Base-by-base conservation (phyloP, 345 rosid genomes). In the Eucalyptus pauciflora region DNA sequence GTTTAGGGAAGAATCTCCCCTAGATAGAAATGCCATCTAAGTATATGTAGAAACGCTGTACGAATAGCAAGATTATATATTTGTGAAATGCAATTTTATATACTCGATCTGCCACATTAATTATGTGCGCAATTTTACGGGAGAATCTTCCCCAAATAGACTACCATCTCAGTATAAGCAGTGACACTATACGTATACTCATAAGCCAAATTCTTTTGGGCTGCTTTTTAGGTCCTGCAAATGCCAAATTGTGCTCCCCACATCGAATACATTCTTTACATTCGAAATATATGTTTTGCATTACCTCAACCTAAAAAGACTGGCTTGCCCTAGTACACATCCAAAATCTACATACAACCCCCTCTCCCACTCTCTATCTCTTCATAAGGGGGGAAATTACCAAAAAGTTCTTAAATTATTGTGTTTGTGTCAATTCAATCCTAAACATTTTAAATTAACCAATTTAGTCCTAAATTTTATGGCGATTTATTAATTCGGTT, bases 401-500 rank as follows among this genome's bases (percentile, higher is more conserved):
- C 62, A 2, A 56, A 56, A 24, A 56, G 12, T 56, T 24, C 0
- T 24, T 10, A 56, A 56, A 22, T 22, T 24, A 56, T 56, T 56
- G 29, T 24, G 1, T 56, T 56, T 56, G 12, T 56, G 0, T 1
- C 13, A 24, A 56, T 56, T 56, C 6, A 56, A 56, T 4, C 29
- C 0, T 2, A 56, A 56, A 56, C 62, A 2, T 56, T 56, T 56
- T 24, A 10, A 56, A 56, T 24, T 22, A 24, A 56, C 29, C 13
- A 56, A 56, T 56, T 56, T 56, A 22, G 9, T 10, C 29, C 29
- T 56, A 56, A 4, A 56, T 6, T 56, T 56, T 56, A 56, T 56
- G 3, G 13, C 6, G 3, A 24, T 56, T 56, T 56, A 13, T 10
- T 24, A 56, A 0, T 56, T 56, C 0, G 0, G 1, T 56, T 0